Percentiles rank a stretch among this genome's conserved stretches.
Evolutionary conservation across 768 basidiomycete genomes (phyloP).

Genomic region (Leucosporidium creatinivorum): DNA sequence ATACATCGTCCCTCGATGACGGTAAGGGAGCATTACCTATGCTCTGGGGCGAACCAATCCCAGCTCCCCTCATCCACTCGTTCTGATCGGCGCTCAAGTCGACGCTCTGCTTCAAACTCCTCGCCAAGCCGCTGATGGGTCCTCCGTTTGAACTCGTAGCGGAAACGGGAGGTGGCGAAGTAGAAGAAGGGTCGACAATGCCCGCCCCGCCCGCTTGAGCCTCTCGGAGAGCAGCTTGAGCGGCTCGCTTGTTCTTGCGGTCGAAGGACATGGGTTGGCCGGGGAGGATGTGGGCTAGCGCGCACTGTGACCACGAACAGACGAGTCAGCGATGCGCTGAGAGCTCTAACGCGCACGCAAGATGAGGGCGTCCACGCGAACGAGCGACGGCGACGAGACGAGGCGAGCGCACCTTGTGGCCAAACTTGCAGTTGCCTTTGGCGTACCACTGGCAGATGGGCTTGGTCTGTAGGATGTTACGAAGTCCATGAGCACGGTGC

Average conservation of each 20-base stretch:
- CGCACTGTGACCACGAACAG: conserved; percentile 48
- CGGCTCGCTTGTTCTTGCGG: conserved; percentile 75
- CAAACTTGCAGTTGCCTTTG: conserved; percentile 84
- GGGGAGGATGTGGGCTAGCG: conserved; percentile 85
- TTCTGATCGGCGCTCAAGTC: not conserved
- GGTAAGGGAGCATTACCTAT: no score
- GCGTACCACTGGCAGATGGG: conserved; percentile 50
- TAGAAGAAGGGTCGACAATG: no score
- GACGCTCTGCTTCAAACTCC: conserved; percentile 18
- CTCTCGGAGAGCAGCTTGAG: conserved; percentile 36
- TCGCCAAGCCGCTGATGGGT: conserved; percentile 3
- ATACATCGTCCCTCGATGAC: no score
- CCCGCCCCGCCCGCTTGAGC: conserved; percentile 1
- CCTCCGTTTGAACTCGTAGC: not conserved
- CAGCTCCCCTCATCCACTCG: no score
- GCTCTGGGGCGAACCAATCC: no score
- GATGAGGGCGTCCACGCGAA: not conserved
- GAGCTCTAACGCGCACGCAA: not conserved
- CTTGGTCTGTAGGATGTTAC: conserved; percentile 32
- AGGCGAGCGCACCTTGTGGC: conserved; percentile 41
- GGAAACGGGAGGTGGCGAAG: not conserved
- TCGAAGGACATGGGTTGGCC: conserved; percentile 95
- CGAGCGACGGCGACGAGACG: not conserved
- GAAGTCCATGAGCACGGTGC: conserved; percentile 64
- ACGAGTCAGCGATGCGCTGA: not conserved